Evolutionary conservation across 2,329 filamentous ascomycete genomes (phyloP).

Genomic region (Taxawa tesnikishii): DNA sequence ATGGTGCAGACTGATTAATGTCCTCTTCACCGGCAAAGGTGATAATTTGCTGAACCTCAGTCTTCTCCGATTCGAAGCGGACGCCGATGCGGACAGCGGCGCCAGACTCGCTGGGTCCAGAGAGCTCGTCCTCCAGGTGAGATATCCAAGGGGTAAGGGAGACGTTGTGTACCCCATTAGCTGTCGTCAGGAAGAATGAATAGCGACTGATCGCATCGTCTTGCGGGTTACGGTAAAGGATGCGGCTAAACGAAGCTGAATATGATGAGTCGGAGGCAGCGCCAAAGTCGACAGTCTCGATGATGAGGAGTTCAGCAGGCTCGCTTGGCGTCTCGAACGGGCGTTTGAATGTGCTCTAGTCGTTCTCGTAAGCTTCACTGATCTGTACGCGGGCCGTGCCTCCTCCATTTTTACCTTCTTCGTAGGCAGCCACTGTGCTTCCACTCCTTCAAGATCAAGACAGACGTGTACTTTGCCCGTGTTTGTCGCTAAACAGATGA

Average conservation of each 20-base stretch:
- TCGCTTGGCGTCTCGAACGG: conserved; percentile 12
- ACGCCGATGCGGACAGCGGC: conserved; percentile 44
- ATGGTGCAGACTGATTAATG: conserved; percentile 29
- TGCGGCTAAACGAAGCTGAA: conserved; percentile 8
- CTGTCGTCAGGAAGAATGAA: conserved; percentile 45
- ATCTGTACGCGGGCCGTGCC: not conserved
- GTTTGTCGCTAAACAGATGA: conserved; percentile 45
- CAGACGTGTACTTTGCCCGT: conserved; percentile 45
- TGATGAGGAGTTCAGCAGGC: conserved; percentile 19
- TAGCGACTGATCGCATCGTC: conserved; percentile 37
- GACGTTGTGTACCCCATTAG: conserved; percentile 40
- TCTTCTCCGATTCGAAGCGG: conserved; percentile 39
- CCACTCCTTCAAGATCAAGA: conserved; percentile 48
- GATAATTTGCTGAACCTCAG: conserved; percentile 36
- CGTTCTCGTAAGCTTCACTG: not conserved
- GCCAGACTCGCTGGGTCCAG: conserved; percentile 37
- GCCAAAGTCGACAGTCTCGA: conserved; percentile 27
- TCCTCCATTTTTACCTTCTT: conserved; percentile 11
- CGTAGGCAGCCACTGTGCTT: conserved; percentile 50
- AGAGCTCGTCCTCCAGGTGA: conserved; percentile 44
- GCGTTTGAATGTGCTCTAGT: conserved; percentile 1
- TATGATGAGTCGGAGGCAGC: conserved; percentile 11
- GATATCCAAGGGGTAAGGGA: conserved; percentile 45
- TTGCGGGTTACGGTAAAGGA: conserved; percentile 47
- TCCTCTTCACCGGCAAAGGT: conserved; percentile 15